Evolutionary conservation across 768 basidiomycete genomes (phyloP).

Genomic region (Pleurotus salmoneostramineus): DNA sequence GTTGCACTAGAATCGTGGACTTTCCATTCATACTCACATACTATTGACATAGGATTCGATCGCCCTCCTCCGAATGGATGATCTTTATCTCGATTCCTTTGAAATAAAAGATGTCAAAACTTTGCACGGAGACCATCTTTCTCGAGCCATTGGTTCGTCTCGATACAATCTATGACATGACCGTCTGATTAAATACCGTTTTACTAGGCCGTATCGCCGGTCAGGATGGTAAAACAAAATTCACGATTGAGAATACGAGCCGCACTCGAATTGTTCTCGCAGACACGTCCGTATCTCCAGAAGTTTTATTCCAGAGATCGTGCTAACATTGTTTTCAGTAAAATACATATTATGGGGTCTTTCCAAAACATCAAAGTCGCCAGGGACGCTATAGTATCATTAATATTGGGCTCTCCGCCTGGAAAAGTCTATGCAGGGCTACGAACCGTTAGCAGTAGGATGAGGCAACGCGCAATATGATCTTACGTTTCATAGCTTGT

Average conservation of each 20-base stretch:
- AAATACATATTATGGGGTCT: constrained; percentile 98
- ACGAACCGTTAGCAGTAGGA: constrained; percentile 85
- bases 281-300: constrained; percentile 72
- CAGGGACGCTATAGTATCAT: constrained; percentile 90
- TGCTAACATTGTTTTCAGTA: constrained; percentile 40
- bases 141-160: constrained; percentile 86
- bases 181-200: constrained; percentile 4
- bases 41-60: constrained; percentile 72
- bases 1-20: neutral
- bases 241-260: constrained; percentile 96
- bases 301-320: neutral
- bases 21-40: neutral
- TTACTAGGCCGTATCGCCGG: constrained; percentile 89
- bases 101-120: constrained; percentile 99
- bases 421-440: constrained; percentile 92
- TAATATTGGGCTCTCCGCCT: constrained; percentile 93
- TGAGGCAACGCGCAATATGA: constrained; percentile 82
- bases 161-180: neutral
- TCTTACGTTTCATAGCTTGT: constrained; percentile 24
- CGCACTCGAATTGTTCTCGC: constrained; percentile 98
- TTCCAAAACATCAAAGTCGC: constrained; percentile 99
- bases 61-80: constrained; percentile 91
- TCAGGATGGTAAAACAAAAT: constrained; percentile 97
- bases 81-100: constrained; percentile 96
- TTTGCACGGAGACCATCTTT: constrained; percentile 94